A percentile compares a stretch with the other conserved stretches of the same genome.
These are phyloP conservation scores for Agapanthus africanus DNA, from an alignment of 106 monocot genomes.

Conservation along the genomic window DNA sequence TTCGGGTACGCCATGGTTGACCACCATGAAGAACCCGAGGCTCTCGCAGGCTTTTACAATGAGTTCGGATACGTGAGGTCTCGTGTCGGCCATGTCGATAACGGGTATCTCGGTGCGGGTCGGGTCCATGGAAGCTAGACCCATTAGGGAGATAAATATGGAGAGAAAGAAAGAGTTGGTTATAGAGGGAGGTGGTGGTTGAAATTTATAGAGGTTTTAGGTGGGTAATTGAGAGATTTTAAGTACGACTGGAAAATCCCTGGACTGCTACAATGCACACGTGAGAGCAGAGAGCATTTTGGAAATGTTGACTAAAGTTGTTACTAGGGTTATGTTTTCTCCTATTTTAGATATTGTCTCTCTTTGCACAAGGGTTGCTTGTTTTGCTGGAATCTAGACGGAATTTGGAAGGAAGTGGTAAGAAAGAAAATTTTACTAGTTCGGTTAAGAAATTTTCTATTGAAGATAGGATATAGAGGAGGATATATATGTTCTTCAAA, in stretches of 20 bases:
- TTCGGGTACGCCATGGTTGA: slow-evolving; percentile 49
- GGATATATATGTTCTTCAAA: too few relatives aligned
- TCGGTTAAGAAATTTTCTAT: too few relatives aligned
- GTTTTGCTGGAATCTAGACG: too few relatives aligned
- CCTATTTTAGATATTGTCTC: too few relatives aligned
- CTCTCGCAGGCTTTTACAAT: slow-evolving; percentile 43
- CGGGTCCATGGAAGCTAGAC: slow-evolving; percentile 5
- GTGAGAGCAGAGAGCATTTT: slow-evolving; percentile 5
- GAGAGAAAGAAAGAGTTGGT: neutral
- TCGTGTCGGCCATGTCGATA: slow-evolving; percentile 23
- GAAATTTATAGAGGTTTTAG: slow-evolving; percentile 1
- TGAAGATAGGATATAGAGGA: too few relatives aligned
- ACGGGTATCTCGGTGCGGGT: slow-evolving; percentile 10
- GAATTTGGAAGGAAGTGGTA: too few relatives aligned
- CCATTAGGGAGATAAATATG: slow-evolving; percentile 1
- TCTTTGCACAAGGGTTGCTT: too few relatives aligned
- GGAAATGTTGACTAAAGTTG: slow-evolving; percentile 1
- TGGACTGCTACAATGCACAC: slow-evolving; percentile 5
- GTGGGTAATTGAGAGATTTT: neutral
- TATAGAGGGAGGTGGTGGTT: neutral
- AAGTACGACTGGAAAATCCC: slow-evolving; percentile 2
- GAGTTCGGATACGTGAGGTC: slow-evolving; percentile 8
- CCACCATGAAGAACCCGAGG: slow-evolving; percentile 62
- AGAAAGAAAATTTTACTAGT: too few relatives aligned
- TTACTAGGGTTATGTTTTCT: neutral